phyloP scores from a whole-genome alignment of 2,329 filamentous ascomycete genomes.

The Bretziella fagacearum region DNA sequence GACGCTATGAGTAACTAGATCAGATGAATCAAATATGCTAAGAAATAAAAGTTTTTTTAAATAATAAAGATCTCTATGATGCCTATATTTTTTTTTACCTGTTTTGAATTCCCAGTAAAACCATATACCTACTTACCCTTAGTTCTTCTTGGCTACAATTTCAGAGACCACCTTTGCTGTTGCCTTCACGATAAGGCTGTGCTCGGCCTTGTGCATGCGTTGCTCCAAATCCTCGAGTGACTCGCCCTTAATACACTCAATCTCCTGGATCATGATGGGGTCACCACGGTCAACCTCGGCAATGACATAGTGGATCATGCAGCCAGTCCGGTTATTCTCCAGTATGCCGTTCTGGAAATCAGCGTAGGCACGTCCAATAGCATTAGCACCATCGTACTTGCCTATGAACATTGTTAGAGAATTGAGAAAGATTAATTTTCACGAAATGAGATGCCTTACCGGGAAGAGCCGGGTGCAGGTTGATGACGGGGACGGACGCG shows the following conservation, averaged over 20 bases:
- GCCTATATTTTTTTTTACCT: not conserved
- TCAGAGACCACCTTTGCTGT: constrained; percentile 33
- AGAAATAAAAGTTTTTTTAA: not conserved
- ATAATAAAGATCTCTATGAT: not conserved
- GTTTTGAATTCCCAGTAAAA: not conserved
- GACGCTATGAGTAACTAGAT: not conserved
- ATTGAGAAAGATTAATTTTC: too few relatives aligned
- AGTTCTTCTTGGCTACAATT: constrained; percentile 19
- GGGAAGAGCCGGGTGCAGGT: constrained; percentile 48
- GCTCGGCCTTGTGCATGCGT: constrained; percentile 61
- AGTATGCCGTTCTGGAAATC: constrained; percentile 50
- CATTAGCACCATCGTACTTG: constrained; percentile 58
- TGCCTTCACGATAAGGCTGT: constrained; percentile 62
- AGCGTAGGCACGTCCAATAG: constrained; percentile 61
- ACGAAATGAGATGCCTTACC: too few relatives aligned
- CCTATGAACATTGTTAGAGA: too few relatives aligned
- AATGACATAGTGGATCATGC: constrained; percentile 82
- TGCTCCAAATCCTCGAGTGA: constrained; percentile 48
- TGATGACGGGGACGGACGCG: constrained; percentile 54
- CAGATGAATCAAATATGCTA: not conserved
- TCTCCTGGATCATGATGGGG: constrained; percentile 53
- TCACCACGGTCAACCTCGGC: constrained; percentile 63
- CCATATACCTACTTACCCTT: constrained; percentile 1
- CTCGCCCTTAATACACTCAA: constrained; percentile 48
- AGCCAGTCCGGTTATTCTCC: constrained; percentile 53